Base-by-base conservation (phyloP, 2,329 filamentous ascomycete genomes). In the Cyphellophora europaea region DNA sequence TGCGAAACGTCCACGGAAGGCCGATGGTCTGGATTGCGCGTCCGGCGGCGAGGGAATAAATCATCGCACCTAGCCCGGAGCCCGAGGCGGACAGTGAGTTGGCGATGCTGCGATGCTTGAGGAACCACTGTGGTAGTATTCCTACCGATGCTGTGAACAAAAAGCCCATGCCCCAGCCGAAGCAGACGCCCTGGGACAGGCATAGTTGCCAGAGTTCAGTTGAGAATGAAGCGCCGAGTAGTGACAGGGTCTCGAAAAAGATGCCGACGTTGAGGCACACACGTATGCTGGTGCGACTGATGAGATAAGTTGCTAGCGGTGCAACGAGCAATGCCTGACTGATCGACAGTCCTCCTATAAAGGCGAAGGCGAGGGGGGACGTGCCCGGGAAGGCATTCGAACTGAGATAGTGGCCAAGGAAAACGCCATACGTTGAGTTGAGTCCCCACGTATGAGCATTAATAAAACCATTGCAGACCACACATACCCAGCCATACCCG, bases 391-490 rank as follows among this genome's bases (percentile, higher is more conserved):
- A 78, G 36, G 66, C 59, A 42, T 71, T 54, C 47, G 67, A 63
- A 12, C 64, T 60, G 18, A 79, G 67, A 45, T 77, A 78, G 46
- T 72, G 58, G 1, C 71, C 69, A 14, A 79, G 64, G 49, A 78
- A 79, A 34, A 79, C 72, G 11, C 71, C 73, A 41, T 66, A 67
- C 23, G 61, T 57, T 6, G 41, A 75, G 53, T 85, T 86, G 41
- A 86, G 61, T 5, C 81, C 81, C 81, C 81, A 86, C 1, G 80
- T 84, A 51, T 85, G 79, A 5, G 69, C 74, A 51, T 82, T 82
- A 38, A 82, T 69, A 42, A 74, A 55, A 33, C 69, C 66, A 42
- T 69, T 61, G 25, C 63, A 66, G 3, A 61, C 49, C n/a, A 74
- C 68, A 35, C 75, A 74, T 14, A 76, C 65, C 73, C 74, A 78